Evolutionary conservation across 176 grass and related monocot genomes (phyloP), one percentile per base, ranked within the genome.

Genomic region (Avena sativa): DNA sequence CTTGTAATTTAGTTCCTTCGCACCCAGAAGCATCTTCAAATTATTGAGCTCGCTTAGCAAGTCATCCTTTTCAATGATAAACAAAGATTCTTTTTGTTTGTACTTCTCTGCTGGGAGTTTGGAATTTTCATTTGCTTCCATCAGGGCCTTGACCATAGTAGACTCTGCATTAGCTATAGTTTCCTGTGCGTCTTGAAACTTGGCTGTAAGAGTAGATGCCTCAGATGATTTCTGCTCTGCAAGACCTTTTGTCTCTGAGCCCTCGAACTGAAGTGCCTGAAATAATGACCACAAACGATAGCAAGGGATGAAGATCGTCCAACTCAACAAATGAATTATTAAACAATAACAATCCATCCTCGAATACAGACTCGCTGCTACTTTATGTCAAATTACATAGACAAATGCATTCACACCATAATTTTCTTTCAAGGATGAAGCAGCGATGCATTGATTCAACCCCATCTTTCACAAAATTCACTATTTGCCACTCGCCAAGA

Each of bases 111-210:
- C 85, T 89, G 91, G 81, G 4, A 73, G 51, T 88, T 98, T 95
- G 48, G 79, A 70, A 43, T 83, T 89, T 89, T 91, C 88, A 86
- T 95, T 95, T n/a, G 79, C 92, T 84, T 91, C 76, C 26, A 93
- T 81, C 44, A 98, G 80, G 79, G 89, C 93, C 66, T 93, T 93
- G 55, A 98, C 64, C 28, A 67, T 95, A 86, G 86, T 95, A 88
- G 84, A 46, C 83, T 95, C 85, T 47, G 91, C 89, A 66, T 97
- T 92, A 83, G 48, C 82, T 89, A 97, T 91, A 81, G 85, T 97
- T 88, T 71, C 66, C 83, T 95, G 91, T 10, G 89, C 90, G 51
- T 95, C 93, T 81, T 95, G 88, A 88, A 98, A 87, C 83, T 92
- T 98, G 50, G 47, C 50, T n/a, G 92, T 40, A 81, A 98, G 88